Base-by-base conservation (phyloP, 1,284 basidiomycete genomes). In the Erythrobasidium hasegawianum region DNA sequence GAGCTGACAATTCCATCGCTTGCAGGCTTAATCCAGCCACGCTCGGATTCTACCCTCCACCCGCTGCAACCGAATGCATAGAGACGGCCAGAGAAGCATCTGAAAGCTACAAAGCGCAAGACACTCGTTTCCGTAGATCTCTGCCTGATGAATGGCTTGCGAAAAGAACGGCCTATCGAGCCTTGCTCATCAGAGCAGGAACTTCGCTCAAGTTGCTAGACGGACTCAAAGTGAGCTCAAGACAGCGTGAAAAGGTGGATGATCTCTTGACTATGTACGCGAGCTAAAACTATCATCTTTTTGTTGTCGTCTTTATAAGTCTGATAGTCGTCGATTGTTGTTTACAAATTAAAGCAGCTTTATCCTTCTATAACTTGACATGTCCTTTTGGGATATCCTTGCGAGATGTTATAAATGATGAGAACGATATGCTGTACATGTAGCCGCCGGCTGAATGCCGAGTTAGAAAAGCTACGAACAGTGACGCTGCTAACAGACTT, bases 11-110 rank as follows among this genome's bases (percentile, higher is more conserved):
- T 49, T 49, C n/a, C 60, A 53, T 54, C 56, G 26, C 72, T 59
- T 76, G n/a, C n/a, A 88, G 87, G 80, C 94, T 94, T 90, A 96
- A 97, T 76, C 92, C 93, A 57, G 89, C 88, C 70, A 95, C 91
- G 26, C 83, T 94, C n/a, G 88, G 88, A 5, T 94, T 90, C 86
- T 96, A 96, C 78, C 82, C 95, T 24, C 70, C 68, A 1, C 69
- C 67, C 0, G 58, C 64, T 60, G 9, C 24, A 53, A 27, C 18
- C 38, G 40, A 22, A 49, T 22, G 52, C 49, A 62, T 1, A 16
- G 2, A 29, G 55, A 11, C n/a, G 33, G n/a, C 18, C 53, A 53
- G 18, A 55, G 1, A 61, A 58, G 41, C 55, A n/a, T 53, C 61
- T 11, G 49, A 68, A 26, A 58, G 69, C 18, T 75, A 72, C 71